Evolutionary conservation across 176 grass and related monocot genomes (phyloP).

Genomic region (Guadua angustifolia): DNA sequence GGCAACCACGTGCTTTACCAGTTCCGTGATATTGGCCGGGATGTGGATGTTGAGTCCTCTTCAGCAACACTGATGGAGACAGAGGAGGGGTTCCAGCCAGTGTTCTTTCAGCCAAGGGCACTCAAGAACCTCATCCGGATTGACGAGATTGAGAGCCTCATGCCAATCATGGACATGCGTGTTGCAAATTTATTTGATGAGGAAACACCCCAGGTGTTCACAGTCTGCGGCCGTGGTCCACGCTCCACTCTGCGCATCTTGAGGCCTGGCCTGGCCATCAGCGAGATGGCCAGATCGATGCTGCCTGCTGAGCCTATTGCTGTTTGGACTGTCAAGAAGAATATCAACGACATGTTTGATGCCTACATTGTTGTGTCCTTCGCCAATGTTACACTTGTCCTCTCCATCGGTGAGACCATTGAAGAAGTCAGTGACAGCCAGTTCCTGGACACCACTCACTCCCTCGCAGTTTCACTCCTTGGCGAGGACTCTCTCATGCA

Average conservation of each 20-base stretch:
- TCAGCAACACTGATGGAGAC: slow-evolving; percentile 93
- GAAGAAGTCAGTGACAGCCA: slow-evolving; percentile 97
- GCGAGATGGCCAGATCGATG: slow-evolving; percentile 93
- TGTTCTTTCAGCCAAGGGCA: slow-evolving; percentile 89
- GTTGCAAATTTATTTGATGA: slow-evolving; percentile 92
- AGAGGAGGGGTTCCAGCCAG: slow-evolving; percentile 93
- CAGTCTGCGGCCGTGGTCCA: slow-evolving; percentile 80
- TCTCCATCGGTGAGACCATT: slow-evolving; percentile 97
- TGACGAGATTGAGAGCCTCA: slow-evolving; percentile 81
- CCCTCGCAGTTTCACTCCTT: slow-evolving; percentile 82
- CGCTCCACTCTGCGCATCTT: slow-evolving; percentile 82
- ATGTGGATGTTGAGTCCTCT: slow-evolving; percentile 88
- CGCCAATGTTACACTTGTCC: slow-evolving; percentile 85
- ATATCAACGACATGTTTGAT: slow-evolving; percentile 90
- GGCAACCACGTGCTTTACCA: slow-evolving; percentile 91
- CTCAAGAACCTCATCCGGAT: slow-evolving; percentile 78
- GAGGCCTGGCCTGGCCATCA: slow-evolving; percentile 94
- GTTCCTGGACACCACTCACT: slow-evolving; percentile 92
- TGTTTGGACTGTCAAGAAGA: slow-evolving; percentile 99
- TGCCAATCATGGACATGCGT: slow-evolving; percentile 98
- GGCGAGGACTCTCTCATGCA: slow-evolving; percentile 99
- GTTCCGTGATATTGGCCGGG: slow-evolving; percentile 87
- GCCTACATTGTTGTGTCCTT: slow-evolving; percentile 98
- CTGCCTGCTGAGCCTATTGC: slow-evolving; percentile 86
- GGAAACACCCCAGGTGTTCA: slow-evolving; percentile 92